Conservation (phyloP, 1,139 yeast genomes). For the Yarrowia galli region DNA sequence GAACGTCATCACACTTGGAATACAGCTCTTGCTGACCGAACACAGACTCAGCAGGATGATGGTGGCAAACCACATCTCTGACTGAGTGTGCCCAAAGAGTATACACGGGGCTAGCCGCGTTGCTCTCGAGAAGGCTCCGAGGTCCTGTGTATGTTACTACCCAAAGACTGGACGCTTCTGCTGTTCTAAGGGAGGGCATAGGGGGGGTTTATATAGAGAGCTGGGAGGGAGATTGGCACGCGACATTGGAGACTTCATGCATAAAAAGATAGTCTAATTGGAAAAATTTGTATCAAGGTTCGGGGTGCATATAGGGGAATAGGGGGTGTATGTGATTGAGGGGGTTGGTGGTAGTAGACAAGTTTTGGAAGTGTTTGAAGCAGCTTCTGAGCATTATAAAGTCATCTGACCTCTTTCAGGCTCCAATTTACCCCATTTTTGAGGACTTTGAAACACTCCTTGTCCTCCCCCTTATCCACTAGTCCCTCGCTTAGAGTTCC, state of each 20-base stretch:
- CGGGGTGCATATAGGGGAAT: background rate
- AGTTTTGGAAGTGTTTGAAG: too few relatives aligned
- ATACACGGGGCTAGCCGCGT: too few relatives aligned
- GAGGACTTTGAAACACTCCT: background rate
- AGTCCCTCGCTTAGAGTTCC: constrained; percentile 10
- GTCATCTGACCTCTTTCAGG: background rate
- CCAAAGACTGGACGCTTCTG: constrained; percentile 33
- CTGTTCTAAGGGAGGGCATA: background rate
- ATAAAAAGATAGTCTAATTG: constrained; percentile 2
- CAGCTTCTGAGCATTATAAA: too few relatives aligned
- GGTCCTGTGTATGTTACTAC: constrained; percentile 14
- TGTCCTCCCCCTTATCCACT: background rate
- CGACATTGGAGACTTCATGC: background rate
- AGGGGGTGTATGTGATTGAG: too few relatives aligned
- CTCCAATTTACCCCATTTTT: background rate
- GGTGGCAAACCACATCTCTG: constrained; percentile 2
- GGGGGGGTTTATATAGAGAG: constrained; percentile 11
- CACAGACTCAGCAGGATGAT: background rate
- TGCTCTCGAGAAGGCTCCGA: constrained; percentile 18
- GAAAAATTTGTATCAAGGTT: constrained; percentile 4
- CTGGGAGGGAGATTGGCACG: background rate
- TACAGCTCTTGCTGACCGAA: constrained; percentile 25
- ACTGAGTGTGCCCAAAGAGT: constrained; percentile 6
- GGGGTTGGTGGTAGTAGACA: too few relatives aligned
- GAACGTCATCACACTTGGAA: constrained; percentile 29